Base-by-base conservation (phyloP, 805 yeast species). In the Nakazawaea ambrosiae region DNA sequence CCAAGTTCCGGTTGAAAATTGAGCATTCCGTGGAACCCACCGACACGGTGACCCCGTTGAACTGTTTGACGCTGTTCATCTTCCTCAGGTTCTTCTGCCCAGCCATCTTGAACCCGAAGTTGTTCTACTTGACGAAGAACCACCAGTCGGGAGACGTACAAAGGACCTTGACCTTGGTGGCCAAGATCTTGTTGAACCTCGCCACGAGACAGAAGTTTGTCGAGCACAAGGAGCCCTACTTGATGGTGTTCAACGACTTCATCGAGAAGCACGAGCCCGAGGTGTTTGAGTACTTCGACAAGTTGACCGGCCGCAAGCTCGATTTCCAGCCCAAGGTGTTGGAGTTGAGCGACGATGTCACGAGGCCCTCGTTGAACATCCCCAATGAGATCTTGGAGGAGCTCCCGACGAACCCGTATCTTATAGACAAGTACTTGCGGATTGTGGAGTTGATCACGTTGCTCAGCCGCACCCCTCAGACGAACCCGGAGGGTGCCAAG, bases 21-120 rank as follows among this genome's bases (percentile, higher is more conserved):
- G 94, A 81, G 47, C 54, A 75, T 28, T 73, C 74, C 9, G 68
- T 75, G 43, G 77, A 72, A 44, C 75, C 79, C 1, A 66, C 61
- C 11, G 81, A 78, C 49, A 34, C 40, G 0, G 61, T 57, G 5
- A 53, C 64, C 8, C 70, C 87, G 0, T 63, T 81, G 41, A 81
- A 88, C 50, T 83, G 95, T 34, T 61, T 89, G 23, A 73, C 92
- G 16, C 88, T 96, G 1, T 84, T 92, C 49, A 61, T 90, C 10
- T 92, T 90, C 54, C 60, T 90, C 42, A 65, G 96, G 42, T 85
- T 81, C 56, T 73, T 88, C 45, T 88, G 96, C 49, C 97, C 98
- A 0, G 95, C 96, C 0, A 73, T 90, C 20, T 60, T 92, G 51
- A 89, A 87, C 50, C 98, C 98, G 0, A 87, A 86, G 49, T 57